Percentiles rank a stretch among this genome's conserved stretches.
phyloP scores from a whole-genome alignment of 2,329 filamentous ascomycete genomes.

The Pseudopithomyces maydicus region DNA sequence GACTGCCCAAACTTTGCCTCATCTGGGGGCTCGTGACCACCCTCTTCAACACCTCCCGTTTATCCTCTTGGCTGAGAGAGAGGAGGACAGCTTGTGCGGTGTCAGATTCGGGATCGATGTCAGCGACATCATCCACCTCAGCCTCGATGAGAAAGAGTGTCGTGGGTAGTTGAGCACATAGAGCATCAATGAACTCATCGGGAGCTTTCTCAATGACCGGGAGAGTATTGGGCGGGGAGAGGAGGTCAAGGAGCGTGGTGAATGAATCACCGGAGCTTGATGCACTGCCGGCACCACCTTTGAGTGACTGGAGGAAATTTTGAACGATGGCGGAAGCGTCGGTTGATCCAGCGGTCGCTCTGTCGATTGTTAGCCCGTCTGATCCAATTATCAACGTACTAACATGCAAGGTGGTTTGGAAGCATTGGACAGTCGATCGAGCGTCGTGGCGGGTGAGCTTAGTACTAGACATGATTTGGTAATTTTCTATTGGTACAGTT shows the following conservation, averaged over 20 bases:
- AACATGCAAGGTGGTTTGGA: conserved; percentile 11
- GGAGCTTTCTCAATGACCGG: conserved; percentile 74
- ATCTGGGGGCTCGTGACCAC: conserved; percentile 92
- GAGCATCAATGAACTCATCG: conserved; percentile 68
- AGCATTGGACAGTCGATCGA: conserved; percentile 15
- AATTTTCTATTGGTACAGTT: conserved; percentile 45
- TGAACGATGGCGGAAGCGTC: conserved; percentile 81
- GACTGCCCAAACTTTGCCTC: conserved; percentile 78
- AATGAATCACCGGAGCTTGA: conserved; percentile 65
- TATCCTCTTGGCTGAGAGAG: conserved; percentile 74
- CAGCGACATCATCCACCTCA: conserved; percentile 64
- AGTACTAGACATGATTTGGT: conserved; percentile 33
- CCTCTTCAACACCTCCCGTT: conserved; percentile 78
- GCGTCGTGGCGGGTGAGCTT: conserved; percentile 38
- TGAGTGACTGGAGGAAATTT: conserved; percentile 85
- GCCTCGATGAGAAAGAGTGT: conserved; percentile 77
- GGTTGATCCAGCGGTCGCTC: conserved; percentile 57
- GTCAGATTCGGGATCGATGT: conserved; percentile 70
- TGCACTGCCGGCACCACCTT: conserved; percentile 52
- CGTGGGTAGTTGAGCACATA: conserved; percentile 80
- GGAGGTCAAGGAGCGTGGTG: conserved; percentile 83
- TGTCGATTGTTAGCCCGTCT: conserved; percentile 30
- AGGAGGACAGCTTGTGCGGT: conserved; percentile 74
- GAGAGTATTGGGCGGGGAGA: conserved; percentile 77
- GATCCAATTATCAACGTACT: not conserved